These are phyloP conservation scores for Capsella bursapastoris DNA, from an alignment of 345 rosid genomes.

Conservation along the genomic window DNA sequence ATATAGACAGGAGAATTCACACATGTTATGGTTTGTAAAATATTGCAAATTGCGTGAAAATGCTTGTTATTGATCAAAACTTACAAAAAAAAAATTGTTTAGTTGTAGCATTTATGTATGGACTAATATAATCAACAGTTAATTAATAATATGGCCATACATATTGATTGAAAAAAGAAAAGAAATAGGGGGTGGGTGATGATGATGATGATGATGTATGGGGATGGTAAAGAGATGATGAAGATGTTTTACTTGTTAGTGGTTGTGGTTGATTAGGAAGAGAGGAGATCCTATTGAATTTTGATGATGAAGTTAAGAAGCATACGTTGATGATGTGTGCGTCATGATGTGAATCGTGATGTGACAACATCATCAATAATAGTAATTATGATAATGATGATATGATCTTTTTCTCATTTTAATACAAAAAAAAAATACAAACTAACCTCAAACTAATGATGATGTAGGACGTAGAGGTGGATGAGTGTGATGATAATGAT, in stretches of 20 bases:
- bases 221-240: conserved; percentile 34
- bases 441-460: conserved; percentile 34
- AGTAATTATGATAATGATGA: conserved; percentile 36
- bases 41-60: background rate
- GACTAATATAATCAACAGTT: background rate
- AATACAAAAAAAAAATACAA: background rate
- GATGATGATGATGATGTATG: conserved; percentile 33
- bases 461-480: conserved; percentile 40
- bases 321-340: conserved; percentile 39
- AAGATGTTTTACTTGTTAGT: conserved; percentile 42
- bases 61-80: background rate
- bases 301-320: conserved; percentile 38
- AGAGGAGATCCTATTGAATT: conserved; percentile 32
- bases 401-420: conserved; percentile 11
- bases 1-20: background rate
- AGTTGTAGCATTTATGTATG: conserved; percentile 2
- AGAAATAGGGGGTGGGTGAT: conserved; percentile 7
- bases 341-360: conserved; percentile 33
- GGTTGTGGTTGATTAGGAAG: conserved; percentile 33
- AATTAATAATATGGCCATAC: background rate
- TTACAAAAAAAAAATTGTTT: background rate
- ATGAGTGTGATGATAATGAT: conserved; percentile 39
- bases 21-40: background rate
- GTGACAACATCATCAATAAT: conserved; percentile 48
- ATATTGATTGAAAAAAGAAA: background rate